Base-by-base conservation (phyloP, 2,329 filamentous ascomycete species). In the Epichloe sp. region DNA sequence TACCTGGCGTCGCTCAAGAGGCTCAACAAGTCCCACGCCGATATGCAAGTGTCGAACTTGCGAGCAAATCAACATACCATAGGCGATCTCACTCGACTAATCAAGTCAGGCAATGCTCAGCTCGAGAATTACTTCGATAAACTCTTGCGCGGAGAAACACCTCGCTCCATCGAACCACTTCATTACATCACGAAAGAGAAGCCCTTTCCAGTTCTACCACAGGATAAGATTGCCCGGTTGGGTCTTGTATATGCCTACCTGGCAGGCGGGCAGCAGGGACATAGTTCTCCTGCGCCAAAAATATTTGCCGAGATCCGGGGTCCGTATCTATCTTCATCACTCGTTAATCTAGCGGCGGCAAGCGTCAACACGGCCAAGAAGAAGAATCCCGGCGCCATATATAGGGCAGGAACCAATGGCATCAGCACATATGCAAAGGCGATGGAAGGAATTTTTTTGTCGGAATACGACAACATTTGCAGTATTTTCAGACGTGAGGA, bases 1-100 rank as follows among this genome's bases (percentile, higher is more conserved):
- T 98, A 95, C 67, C 79, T 98, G 47, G 83, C 82, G 44, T 95
- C 91, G 5, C 80, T 97, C 58, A 93, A 94, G 69, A 85, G 93
- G 42, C 80, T 95, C 35, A 89, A 85, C 60, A 86, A 86, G 64
- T 86, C 90, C n/a, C 75, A 96, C 51, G 70, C 75, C 54, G 87
- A 95, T 55, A 84, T 98, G 71, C 86, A 86, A 64, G 78, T 86
- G 3, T 91, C 91, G n/a, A 96, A 96, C 59, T 72, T 98, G 48
- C 83, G 88, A 52, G 86, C 90, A 10, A 97, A 96, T 54, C 90
- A 97, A 64, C 84, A 90, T 65, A 89, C 89, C 2, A 86, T 93
- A 52, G 72, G 80, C 44, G 89, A 96, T 54, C 78, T 95, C 50
- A 84, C 80, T 50, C 78, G 82, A 10, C 74, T 98, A 37, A 74